Base-by-base conservation (phyloP, 371 early-diverging fungal species). In the Lichtheimia ramosa region DNA sequence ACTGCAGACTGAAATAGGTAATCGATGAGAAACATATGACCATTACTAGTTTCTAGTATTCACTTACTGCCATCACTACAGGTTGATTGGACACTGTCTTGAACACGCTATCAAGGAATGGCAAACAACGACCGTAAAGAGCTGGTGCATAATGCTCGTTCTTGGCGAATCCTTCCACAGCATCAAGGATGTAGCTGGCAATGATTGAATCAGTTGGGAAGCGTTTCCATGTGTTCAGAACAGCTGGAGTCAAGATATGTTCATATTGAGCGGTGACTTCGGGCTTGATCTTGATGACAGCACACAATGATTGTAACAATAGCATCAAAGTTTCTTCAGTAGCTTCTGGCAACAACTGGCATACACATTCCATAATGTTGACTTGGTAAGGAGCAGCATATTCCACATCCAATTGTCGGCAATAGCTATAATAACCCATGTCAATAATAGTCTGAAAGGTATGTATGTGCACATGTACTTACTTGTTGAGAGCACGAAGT, bases 281-380 rank as follows among this genome's bases (percentile, higher is more conserved):
- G 15, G 79, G 79, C 58, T 91, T 85, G 39, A 93, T 76, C 85
- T 89, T 90, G 60, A 92, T 70, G 21, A 88, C 83, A 4, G 84
- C 71, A 7, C 81, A 79, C 61, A 96, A 66, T 0, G 93, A 90
- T 51, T 95, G 95, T 21, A 96, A 71, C 27, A 94, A 78, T 49
- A 96, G 76, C 64, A 87, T 78, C 20, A 96, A 72, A 0, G 92
- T 78, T 51, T 95, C 94, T 57, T 91, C 94, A 15, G 83, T 83
- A 3, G 90, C 85, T 15, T 75, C 69, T 16, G 82, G 80, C 28
- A 91, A 70, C 61, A 96, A 70, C 41, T 73, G 76, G n/a, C 73
- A 78, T 0, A 78, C 84, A 13, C 88, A 86, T 62, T 89, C 86
- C 57, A 96, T 81, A 41, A 95, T 90, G 13, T 69, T 73, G 0